Conservation (phyloP, 139 green algal genomes). For the Tetraselmis chui region DNA sequence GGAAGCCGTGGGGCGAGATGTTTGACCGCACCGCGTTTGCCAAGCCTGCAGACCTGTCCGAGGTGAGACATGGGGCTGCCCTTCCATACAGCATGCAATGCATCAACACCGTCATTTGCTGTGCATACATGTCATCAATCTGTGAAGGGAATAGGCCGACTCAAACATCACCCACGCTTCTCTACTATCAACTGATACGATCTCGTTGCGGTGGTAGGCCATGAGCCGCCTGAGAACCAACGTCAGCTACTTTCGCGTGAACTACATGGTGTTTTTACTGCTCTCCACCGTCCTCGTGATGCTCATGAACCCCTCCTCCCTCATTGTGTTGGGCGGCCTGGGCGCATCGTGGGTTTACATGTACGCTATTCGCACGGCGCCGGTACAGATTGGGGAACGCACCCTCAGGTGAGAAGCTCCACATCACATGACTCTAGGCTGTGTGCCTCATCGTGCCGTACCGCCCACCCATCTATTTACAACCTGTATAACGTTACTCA, state of each 20-base stretch:
- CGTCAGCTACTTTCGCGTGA: slow-evolving; percentile 82
- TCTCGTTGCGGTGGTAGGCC: no score
- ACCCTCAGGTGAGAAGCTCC: slow-evolving; percentile 48
- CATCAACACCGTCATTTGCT: no score
- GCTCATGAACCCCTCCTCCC: slow-evolving; percentile 57
- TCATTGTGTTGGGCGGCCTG: slow-evolving; percentile 74
- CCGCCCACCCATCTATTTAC: no score
- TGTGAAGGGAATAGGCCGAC: no score
- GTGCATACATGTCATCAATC: no score
- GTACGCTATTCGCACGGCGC: slow-evolving; percentile 63
- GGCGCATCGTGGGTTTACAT: slow-evolving; percentile 74
- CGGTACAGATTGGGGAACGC: slow-evolving; percentile 68
- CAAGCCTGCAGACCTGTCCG: slow-evolving; percentile 61
- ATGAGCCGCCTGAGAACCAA: slow-evolving; percentile 75
- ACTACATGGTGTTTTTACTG: slow-evolving; percentile 75
- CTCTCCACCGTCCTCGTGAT: slow-evolving; percentile 55
- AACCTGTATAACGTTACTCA: no score
- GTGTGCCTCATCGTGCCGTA: neutral
- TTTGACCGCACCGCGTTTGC: slow-evolving; percentile 68
- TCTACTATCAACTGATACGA: no score
- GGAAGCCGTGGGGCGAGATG: slow-evolving; percentile 85
- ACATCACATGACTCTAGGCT: neutral
- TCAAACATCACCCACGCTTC: no score
- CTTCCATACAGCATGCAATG: no score
- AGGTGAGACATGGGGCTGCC: slow-evolving; percentile 53